Percentiles rank a stretch among this genome's conserved stretches.
These are phyloP conservation scores for Paraconiothyrium sp. DNA, from an alignment of 2,329 filamentous ascomycete genomes.

Conservation along the genomic window DNA sequence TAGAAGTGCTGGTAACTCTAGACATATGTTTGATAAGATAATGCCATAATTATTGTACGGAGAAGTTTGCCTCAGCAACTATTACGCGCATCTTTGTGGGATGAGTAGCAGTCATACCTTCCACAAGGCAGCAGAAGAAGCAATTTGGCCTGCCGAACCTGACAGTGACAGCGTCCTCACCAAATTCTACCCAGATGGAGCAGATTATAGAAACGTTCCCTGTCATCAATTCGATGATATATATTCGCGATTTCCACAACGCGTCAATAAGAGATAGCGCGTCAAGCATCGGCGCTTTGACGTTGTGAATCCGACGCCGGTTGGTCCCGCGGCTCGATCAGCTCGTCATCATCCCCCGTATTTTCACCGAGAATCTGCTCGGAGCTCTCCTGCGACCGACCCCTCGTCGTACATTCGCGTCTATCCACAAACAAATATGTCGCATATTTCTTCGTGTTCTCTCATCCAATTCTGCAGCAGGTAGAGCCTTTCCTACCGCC, in stretches of 20 bases:
- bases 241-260: neutral
- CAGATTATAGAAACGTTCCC: too few relatives aligned
- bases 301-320: neutral
- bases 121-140: too few relatives aligned
- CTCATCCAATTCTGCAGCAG: conserved; percentile 26
- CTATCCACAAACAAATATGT: conserved; percentile 33
- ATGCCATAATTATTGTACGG: too few relatives aligned
- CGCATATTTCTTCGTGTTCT: conserved; percentile 28
- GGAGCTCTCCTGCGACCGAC: conserved; percentile 12
- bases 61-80: too few relatives aligned
- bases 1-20: neutral
- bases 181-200: too few relatives aligned
- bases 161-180: too few relatives aligned
- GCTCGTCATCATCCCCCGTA: conserved; percentile 12
- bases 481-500: conserved; percentile 31
- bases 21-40: neutral
- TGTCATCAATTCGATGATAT: too few relatives aligned
- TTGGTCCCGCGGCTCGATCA: conserved; percentile 10
- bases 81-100: too few relatives aligned
- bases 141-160: too few relatives aligned
- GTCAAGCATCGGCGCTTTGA: conserved; percentile 10
- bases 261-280: conserved; percentile 1
- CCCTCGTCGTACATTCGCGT: conserved; percentile 1
- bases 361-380: conserved; percentile 16
- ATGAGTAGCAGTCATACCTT: too few relatives aligned